Percentiles rank a stretch among this genome's conserved stretches.
Conservation (phyloP, 352 stramenopile species). For the Globisporangium polare region DNA sequence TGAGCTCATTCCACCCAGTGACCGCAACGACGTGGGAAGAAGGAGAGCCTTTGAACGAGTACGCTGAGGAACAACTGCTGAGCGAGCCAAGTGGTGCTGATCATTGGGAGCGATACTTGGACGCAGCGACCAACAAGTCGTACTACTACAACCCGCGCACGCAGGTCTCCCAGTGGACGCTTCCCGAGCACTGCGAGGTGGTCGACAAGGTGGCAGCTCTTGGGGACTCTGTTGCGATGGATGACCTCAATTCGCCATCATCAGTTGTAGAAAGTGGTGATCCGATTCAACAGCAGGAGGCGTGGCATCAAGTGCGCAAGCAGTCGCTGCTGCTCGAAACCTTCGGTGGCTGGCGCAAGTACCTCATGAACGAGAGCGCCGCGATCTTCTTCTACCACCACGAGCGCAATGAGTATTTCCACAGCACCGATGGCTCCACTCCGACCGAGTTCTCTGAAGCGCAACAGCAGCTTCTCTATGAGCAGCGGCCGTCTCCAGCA, state of each 20-base stretch:
- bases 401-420: slow-evolving; percentile 10
- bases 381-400: slow-evolving; percentile 19
- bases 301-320: neutral
- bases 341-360: slow-evolving; percentile 18
- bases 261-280: neutral
- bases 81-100: neutral
- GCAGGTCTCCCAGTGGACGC: slow-evolving; percentile 40
- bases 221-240: too few relatives aligned
- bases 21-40: neutral
- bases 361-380: slow-evolving; percentile 3
- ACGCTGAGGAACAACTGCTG: neutral
- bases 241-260: neutral
- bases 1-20: neutral
- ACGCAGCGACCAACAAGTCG: slow-evolving; percentile 40
- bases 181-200: slow-evolving; percentile 13
- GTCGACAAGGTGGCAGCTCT: slow-evolving; percentile 1
- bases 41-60: neutral
- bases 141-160: slow-evolving; percentile 47
- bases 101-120: slow-evolving; percentile 52
- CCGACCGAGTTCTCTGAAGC: slow-evolving; percentile 14
- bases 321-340: slow-evolving; percentile 18
- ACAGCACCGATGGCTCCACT: neutral
- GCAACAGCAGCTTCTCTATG: slow-evolving; percentile 3
- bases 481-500: neutral
- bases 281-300: neutral